A percentile compares a stretch with the other conserved stretches of the same genome.
Evolutionary conservation across 805 yeast species (phyloP).

Genomic region (Suhomyces prunicola): DNA sequence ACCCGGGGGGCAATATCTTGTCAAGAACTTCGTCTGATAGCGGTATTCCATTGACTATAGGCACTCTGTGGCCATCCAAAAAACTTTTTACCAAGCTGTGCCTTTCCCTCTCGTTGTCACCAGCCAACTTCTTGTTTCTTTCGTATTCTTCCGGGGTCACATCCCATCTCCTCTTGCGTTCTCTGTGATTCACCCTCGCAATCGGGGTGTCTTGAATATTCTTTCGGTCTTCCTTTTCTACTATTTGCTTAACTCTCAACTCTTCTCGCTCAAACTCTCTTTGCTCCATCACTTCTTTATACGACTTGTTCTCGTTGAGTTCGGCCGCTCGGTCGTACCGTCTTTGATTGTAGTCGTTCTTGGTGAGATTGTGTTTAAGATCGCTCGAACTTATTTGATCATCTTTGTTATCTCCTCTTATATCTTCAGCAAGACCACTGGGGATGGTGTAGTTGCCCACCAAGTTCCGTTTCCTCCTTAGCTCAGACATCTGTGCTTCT

Average conservation of each 20-base stretch:
- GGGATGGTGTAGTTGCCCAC: constrained; percentile 33
- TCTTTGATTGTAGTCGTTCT: constrained; percentile 29
- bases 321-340: constrained; percentile 23
- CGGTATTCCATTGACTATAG: constrained; percentile 27
- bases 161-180: constrained; percentile 44
- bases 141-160: constrained; percentile 37
- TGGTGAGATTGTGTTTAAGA: constrained; percentile 15
- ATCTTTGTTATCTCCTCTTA: constrained; percentile 20
- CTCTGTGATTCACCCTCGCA: constrained; percentile 1
- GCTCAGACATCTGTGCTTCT: background rate
- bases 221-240: constrained; percentile 14
- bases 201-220: background rate
- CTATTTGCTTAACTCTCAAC: constrained; percentile 21
- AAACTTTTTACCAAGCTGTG: constrained; percentile 25
- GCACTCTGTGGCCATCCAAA: constrained; percentile 15
- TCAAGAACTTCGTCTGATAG: constrained; percentile 48
- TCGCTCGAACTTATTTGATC: constrained; percentile 14
- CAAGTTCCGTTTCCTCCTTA: constrained; percentile 13
- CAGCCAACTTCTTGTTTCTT: constrained; percentile 2
- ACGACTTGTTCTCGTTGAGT: constrained; percentile 23
- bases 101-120: constrained; percentile 6
- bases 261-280: constrained; percentile 41
- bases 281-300: constrained; percentile 41
- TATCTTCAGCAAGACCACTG: constrained; percentile 21
- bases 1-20: constrained; percentile 52